Evolutionary conservation across 371 early-diverging fungal species (phyloP).

Genomic region (Mucor piriformis): DNA sequence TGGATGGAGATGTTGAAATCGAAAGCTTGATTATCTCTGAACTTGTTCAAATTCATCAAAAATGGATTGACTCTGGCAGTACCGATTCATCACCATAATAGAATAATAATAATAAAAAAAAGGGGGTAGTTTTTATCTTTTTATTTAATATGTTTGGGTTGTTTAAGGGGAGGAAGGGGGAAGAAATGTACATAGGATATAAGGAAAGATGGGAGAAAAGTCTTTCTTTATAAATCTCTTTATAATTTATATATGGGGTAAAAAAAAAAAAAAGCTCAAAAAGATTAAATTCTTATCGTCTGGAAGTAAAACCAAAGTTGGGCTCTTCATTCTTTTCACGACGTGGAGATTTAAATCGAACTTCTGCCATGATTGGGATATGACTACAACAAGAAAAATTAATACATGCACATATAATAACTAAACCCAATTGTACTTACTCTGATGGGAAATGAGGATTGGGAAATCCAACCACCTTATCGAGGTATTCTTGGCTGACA

Average conservation of each 20-base stretch:
- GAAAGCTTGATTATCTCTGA: conserved; percentile 84
- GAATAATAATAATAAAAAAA: no score
- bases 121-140: background rate
- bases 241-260: no score
- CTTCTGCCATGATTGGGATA: conserved; percentile 62
- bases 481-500: conserved; percentile 81
- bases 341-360: conserved; percentile 35
- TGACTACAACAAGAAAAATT: conserved; percentile 37
- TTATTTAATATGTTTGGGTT: background rate
- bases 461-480: conserved; percentile 91
- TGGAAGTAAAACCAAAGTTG: conserved; percentile 19
- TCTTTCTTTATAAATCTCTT: background rate
- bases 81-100: conserved; percentile 24
- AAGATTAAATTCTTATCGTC: conserved; percentile 1
- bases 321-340: conserved; percentile 25
- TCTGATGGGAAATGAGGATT: conserved; percentile 93
- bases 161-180: no score
- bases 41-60: conserved; percentile 70
- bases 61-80: conserved; percentile 54
- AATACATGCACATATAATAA: background rate
- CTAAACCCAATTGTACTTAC: conserved; percentile 50
- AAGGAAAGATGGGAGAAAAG: background rate
- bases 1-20: conserved; percentile 75
- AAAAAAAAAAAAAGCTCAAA: background rate
- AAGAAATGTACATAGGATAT: background rate